phyloP scores from a whole-genome alignment of 1,139 yeast species.

The Pichia sp. region DNA sequence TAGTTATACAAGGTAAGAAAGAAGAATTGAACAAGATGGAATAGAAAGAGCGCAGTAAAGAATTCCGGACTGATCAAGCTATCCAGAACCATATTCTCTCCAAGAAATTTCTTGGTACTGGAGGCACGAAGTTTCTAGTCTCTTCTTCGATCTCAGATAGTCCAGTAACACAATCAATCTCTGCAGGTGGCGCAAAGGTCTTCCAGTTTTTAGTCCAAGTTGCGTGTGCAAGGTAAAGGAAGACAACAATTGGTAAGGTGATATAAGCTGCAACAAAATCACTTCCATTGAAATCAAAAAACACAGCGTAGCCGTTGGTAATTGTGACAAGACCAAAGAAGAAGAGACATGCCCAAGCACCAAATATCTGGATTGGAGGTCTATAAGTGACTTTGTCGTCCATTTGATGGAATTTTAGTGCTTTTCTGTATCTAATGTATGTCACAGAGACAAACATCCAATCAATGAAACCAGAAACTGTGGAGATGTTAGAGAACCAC shows the following conservation, averaged over 20 bases:
- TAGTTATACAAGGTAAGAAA: no score
- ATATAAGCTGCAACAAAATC: slow-evolving; percentile 59
- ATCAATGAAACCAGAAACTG: slow-evolving; percentile 31
- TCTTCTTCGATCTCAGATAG: slow-evolving; percentile 37
- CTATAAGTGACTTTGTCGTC: slow-evolving; percentile 40
- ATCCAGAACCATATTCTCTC: slow-evolving; percentile 39
- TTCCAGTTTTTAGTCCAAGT: slow-evolving; percentile 28
- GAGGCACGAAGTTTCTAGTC: slow-evolving; percentile 29
- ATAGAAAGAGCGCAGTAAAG: no score
- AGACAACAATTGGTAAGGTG: slow-evolving; percentile 48
- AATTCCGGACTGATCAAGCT: no score
- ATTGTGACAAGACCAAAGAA: slow-evolving; percentile 40
- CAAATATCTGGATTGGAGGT: slow-evolving; percentile 37
- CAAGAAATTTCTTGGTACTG: slow-evolving; percentile 30
- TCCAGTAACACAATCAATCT: slow-evolving; percentile 40
- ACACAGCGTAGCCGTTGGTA: slow-evolving; percentile 54
- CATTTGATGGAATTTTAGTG: slow-evolving; percentile 33
- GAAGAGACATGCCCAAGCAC: slow-evolving; percentile 37
- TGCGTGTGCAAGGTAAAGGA: slow-evolving; percentile 35
- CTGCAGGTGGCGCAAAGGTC: slow-evolving; percentile 34
- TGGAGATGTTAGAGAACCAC: slow-evolving; percentile 32
- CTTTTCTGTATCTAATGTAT: slow-evolving; percentile 43
- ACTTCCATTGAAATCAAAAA: slow-evolving; percentile 37
- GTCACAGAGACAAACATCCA: slow-evolving; percentile 35
- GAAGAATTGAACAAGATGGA: no score